Conservation (phyloP, 208 protist genomes). For the Willaertia magna region DNA sequence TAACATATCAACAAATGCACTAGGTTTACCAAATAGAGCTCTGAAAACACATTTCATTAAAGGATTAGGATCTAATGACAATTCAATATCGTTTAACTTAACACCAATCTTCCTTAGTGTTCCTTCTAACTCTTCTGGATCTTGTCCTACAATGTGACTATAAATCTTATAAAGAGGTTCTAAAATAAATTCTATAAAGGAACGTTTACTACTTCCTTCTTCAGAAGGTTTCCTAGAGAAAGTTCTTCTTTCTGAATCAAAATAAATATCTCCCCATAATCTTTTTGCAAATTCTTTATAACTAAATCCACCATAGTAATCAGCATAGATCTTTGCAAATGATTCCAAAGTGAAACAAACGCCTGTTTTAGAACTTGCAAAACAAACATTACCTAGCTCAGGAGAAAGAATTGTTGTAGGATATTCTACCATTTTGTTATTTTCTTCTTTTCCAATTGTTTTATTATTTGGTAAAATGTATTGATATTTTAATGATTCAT, state of each 20-base stretch:
- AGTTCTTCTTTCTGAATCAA: conserved; percentile 36
- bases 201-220: conserved; percentile 29
- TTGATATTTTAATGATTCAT: background rate
- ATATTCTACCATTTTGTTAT: background rate
- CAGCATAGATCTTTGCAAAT: conserved; percentile 83
- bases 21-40: conserved; percentile 42
- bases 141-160: conserved; percentile 48
- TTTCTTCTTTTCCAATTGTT: background rate
- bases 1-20: conserved; percentile 56
- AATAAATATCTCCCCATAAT: conserved; percentile 93
- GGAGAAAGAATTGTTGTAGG: conserved; percentile 40
- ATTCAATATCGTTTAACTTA: conserved; percentile 33
- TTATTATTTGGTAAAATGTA: background rate
- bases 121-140: conserved; percentile 3
- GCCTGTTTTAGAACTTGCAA: conserved; percentile 60
- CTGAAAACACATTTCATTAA: conserved; percentile 41
- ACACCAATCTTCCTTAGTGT: conserved; percentile 39
- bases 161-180: conserved; percentile 97
- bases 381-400: conserved; percentile 71
- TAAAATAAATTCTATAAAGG: conserved; percentile 96
- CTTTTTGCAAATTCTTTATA: conserved; percentile 57
- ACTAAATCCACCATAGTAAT: conserved; percentile 43
- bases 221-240: background rate
- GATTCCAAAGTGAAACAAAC: conserved; percentile 82
- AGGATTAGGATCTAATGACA: conserved; percentile 35